phyloP scores from a whole-genome alignment of 192 early-diverging fungal genomes.

The Paraglomus occultum region DNA sequence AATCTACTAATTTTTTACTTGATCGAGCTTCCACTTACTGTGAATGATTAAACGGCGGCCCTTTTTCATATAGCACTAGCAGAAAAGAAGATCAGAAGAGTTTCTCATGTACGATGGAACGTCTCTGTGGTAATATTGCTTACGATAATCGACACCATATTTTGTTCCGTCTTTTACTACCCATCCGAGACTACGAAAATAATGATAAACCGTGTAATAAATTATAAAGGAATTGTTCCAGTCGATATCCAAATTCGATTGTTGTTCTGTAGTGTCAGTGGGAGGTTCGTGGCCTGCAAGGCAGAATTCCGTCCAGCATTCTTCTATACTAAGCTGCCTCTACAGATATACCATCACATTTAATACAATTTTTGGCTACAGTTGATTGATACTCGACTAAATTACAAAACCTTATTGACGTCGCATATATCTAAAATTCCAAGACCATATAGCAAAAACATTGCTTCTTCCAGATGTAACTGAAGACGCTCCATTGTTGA shows the following conservation, averaged over 20 bases:
- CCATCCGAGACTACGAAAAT: slow-evolving; percentile 82
- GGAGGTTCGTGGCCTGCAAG: not conserved
- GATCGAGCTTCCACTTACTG: slow-evolving; percentile 37
- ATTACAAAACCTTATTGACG: slow-evolving; percentile 26
- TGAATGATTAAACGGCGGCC: slow-evolving; percentile 56
- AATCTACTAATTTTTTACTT: not conserved
- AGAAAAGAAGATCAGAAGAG: not conserved
- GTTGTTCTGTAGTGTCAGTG: not conserved
- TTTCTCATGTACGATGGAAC: not conserved
- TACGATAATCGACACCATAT: slow-evolving; percentile 78
- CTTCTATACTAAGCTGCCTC: slow-evolving; percentile 35
- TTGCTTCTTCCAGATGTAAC: slow-evolving; percentile 68
- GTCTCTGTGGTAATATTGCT: slow-evolving; percentile 1
- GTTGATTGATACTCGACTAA: not conserved
- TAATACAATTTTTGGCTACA: not conserved
- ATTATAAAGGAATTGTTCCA: slow-evolving; percentile 54
- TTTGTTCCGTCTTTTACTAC: slow-evolving; percentile 80
- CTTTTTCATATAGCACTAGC: slow-evolving; percentile 55
- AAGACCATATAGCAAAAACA: slow-evolving; percentile 66
- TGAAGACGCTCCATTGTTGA: slow-evolving; percentile 60
- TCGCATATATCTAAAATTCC: slow-evolving; percentile 51
- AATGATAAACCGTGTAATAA: slow-evolving; percentile 76
- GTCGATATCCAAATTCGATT: not conserved
- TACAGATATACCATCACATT: not conserved
- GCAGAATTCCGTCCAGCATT: slow-evolving; percentile 41